Evolutionary conservation across 805 yeast species (phyloP), one percentile per base, ranked within the genome.

Genomic region (Cyberlindnera xylosilytica): DNA sequence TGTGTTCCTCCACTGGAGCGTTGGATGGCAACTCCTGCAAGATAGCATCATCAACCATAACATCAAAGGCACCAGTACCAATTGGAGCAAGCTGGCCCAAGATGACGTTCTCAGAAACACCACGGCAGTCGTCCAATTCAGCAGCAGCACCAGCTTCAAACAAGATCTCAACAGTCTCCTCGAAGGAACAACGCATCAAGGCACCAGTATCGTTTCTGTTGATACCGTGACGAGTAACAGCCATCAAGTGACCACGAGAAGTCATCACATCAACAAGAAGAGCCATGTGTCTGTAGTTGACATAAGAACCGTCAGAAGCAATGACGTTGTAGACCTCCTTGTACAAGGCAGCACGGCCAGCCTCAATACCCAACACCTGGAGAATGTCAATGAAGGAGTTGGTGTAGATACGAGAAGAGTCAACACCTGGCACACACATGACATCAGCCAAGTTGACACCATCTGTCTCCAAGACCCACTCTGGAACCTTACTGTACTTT

Each of bases 241-340:
- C 98, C 87, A 95, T 91, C 66, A 93, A 74, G 62, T 91, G 96
- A 60, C 99, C 99, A 61, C 96, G 83, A 30, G 96, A 87, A 2
- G 99, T 93, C 99, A 93, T 93, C 29, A 90, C 95, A 72, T 93
- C 99, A 45, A 93, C 98, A 57, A 93, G 75, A 57, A 93, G 72
- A 4, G 99, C 97, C 93, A 93, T 84, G 61, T 93, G 99, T 70
- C 99, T 83, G 70, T 93, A 93, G 68, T 93, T 93, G 49, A 93
- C 99, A 60, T 93, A 93, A 29, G 99, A 90, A 86, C 99, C 99
- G 76, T 93, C 99, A 59, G 95, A 93, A 4, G 98, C 97, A 76
- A 93, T 89, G 56, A 93, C 99, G 61, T 93, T 93, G 68, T 87
- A 80, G 58, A 93, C 89, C 71, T 93, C 99, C 63, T 82, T 86